Conservation (phyloP, 805 yeast genomes). For the Saccharomycopsis sp. region DNA sequence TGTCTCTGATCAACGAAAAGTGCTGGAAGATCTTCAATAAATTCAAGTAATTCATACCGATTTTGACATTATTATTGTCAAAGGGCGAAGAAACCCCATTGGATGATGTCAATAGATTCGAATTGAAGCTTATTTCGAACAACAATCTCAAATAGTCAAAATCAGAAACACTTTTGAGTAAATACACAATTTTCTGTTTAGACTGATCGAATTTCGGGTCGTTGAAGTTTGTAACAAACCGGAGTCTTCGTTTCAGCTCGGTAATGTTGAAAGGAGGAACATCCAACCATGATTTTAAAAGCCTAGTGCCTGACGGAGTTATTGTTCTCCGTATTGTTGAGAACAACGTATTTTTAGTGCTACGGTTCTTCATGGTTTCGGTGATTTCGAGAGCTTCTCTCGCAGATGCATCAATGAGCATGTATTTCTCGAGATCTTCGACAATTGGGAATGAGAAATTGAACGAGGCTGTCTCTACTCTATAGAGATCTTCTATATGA, state of each 20-base stretch:
- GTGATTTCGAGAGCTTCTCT: conserved; percentile 69
- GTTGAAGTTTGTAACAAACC: conserved; percentile 39
- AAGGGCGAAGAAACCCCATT: conserved; percentile 9
- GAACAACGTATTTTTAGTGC: conserved; percentile 62
- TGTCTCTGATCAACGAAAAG: conserved; percentile 60
- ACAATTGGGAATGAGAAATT: conserved; percentile 63
- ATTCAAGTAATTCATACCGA: conserved; percentile 26
- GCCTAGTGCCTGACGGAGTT: conserved; percentile 75
- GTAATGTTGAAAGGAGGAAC: conserved; percentile 62
- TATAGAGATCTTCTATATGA: background rate
- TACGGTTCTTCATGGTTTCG: conserved; percentile 48
- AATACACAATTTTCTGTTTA: background rate
- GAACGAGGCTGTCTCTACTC: conserved; percentile 25
- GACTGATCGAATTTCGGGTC: conserved; percentile 26
- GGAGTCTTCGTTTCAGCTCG: conserved; percentile 53
- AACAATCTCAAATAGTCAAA: conserved; percentile 56
- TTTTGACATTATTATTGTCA: conserved; percentile 28
- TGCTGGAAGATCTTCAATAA: conserved; percentile 38
- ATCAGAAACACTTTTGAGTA: conserved; percentile 24
- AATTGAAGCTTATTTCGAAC: conserved; percentile 29
- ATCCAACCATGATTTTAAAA: conserved; percentile 75
- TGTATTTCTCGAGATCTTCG: conserved; percentile 42
- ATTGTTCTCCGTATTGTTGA: conserved; percentile 66
- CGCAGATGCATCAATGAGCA: conserved; percentile 80
- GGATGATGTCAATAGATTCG: background rate